These are phyloP conservation scores for Lecanicillium sp. DNA, from an alignment of 2,329 filamentous ascomycete species.

Conservation along the genomic window DNA sequence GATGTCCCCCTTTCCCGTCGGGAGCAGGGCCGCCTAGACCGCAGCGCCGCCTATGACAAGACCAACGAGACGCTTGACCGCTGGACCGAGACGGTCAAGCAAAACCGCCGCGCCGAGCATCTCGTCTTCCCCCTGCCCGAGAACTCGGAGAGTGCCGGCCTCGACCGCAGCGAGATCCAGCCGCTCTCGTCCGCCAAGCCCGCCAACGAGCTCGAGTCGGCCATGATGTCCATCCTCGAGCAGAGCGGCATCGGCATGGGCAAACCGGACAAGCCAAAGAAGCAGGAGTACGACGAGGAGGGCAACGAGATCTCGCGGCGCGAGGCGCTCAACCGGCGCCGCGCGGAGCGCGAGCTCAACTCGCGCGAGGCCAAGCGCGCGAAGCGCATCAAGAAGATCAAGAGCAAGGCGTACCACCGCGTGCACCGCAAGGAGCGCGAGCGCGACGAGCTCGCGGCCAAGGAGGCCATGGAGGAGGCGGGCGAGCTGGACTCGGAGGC, in stretches of 20 bases:
- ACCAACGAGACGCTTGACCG: constrained; percentile 84
- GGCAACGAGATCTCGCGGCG: constrained; percentile 66
- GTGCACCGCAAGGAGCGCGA: constrained; percentile 74
- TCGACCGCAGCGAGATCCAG: constrained; percentile 57
- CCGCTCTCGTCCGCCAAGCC: constrained; percentile 59
- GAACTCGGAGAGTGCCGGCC: constrained; percentile 55
- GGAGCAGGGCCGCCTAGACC: constrained; percentile 79
- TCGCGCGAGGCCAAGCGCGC: constrained; percentile 84
- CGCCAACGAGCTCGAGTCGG: constrained; percentile 74
- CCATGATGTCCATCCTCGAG: constrained; percentile 82
- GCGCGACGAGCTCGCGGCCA: constrained; percentile 46
- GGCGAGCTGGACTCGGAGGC: constrained; percentile 60
- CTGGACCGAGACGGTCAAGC: constrained; percentile 94
- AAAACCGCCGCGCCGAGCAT: constrained; percentile 86
- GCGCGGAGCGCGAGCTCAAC: constrained; percentile 74
- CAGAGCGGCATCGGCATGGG: constrained; percentile 69
- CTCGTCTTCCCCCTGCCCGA: constrained; percentile 80
- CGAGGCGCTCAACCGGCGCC: constrained; percentile 65
- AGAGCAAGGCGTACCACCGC: constrained; percentile 89
- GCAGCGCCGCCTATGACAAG: constrained; percentile 78
- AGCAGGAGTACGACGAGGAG: constrained; percentile 62
- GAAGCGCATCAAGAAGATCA: constrained; percentile 97
- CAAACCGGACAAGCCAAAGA: constrained; percentile 40
- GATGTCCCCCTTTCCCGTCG: constrained; percentile 77
- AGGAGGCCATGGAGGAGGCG: constrained; percentile 48